Conservation (phyloP, 345 rosid genomes). For the Gynandropsis gynandra region DNA sequence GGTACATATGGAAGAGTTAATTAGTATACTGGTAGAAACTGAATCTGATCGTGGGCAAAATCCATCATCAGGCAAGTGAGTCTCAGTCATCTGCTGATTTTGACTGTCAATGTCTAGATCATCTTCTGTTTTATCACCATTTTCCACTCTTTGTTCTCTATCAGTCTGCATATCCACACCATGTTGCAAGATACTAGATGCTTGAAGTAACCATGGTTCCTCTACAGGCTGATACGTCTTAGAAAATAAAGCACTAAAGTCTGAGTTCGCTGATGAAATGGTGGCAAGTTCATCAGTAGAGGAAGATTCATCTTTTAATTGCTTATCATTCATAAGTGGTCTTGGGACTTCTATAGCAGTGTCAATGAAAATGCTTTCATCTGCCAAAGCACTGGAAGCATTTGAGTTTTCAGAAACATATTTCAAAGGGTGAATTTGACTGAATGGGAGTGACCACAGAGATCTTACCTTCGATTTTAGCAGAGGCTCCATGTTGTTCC, state of each 20-base stretch:
- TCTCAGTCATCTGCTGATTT: conserved; percentile 32
- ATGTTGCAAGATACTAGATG: conserved; percentile 25
- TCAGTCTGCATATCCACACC: conserved; percentile 26
- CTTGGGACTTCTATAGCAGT: conserved; percentile 28
- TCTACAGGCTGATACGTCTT: conserved; percentile 70
- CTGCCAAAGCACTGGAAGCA: conserved; percentile 96
- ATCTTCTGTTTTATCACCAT: conserved; percentile 26
- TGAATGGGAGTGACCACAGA: conserved; percentile 19
- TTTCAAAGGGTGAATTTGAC: conserved; percentile 25
- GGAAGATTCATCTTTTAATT: conserved; percentile 30
- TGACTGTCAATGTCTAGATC: conserved; percentile 29
- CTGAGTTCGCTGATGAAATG: conserved; percentile 23
- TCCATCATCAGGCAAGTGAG: conserved; percentile 41
- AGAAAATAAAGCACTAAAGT: conserved; percentile 27
- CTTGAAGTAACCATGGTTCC: conserved; percentile 78
- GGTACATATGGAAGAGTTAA: conserved; percentile 86
- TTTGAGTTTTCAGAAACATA: conserved; percentile 79
- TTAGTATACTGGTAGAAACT: conserved; percentile 54
- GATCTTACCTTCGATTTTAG: conserved; percentile 53
- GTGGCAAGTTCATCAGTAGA: conserved; percentile 25
- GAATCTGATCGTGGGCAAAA: conserved; percentile 38
- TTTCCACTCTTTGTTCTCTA: conserved; percentile 23
- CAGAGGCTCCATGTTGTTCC: conserved; percentile 25
- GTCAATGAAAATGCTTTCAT: conserved; percentile 29
- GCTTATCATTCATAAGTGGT: conserved; percentile 32